A percentile compares a stretch with the other conserved stretches of the same genome.
Conservation (phyloP, 2,329 filamentous ascomycete species). For the Scopulariopsis brevicaulis region DNA sequence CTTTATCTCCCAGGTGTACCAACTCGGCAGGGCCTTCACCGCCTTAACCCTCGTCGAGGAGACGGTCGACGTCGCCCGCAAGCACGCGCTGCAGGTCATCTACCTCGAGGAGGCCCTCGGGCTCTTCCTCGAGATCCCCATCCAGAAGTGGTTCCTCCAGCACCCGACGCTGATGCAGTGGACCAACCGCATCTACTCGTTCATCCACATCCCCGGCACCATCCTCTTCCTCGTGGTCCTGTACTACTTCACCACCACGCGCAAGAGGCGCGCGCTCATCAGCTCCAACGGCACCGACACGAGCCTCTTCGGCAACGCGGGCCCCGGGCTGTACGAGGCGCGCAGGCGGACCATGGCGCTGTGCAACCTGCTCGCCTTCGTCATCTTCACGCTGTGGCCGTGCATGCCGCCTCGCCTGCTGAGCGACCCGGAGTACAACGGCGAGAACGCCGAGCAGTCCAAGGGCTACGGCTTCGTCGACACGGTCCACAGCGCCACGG, state of each 20-base stretch:
- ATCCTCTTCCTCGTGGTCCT: constrained; percentile 55
- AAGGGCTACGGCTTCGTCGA: constrained; percentile 52
- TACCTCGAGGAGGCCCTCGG: constrained; percentile 52
- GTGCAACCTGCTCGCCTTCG: constrained; percentile 48
- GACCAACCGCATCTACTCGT: constrained; percentile 65
- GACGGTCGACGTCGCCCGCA: constrained; percentile 56
- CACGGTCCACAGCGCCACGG: constrained; percentile 38
- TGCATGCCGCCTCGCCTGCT: constrained; percentile 53
- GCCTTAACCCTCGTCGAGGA: constrained; percentile 56
- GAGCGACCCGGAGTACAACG: constrained; percentile 42
- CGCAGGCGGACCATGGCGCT: constrained; percentile 49
- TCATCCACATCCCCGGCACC: constrained; percentile 68
- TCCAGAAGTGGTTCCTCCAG: constrained; percentile 42
- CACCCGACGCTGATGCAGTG: constrained; percentile 48
- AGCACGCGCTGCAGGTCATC: constrained; percentile 57
- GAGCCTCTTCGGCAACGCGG: constrained; percentile 13
- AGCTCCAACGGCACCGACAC: constrained; percentile 11
- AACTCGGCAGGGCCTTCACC: constrained; percentile 61
- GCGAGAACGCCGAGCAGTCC: constrained; percentile 42
- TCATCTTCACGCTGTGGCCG: constrained; percentile 51
- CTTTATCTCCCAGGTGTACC: constrained; percentile 46
- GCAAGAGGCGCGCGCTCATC: constrained; percentile 27
- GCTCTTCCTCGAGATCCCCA: constrained; percentile 52
- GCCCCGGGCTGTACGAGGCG: constrained; percentile 39
- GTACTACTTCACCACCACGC: constrained; percentile 59